These are phyloP conservation scores for Mrakia frigida DNA, from an alignment of 768 basidiomycete genomes.

Conservation along the genomic window DNA sequence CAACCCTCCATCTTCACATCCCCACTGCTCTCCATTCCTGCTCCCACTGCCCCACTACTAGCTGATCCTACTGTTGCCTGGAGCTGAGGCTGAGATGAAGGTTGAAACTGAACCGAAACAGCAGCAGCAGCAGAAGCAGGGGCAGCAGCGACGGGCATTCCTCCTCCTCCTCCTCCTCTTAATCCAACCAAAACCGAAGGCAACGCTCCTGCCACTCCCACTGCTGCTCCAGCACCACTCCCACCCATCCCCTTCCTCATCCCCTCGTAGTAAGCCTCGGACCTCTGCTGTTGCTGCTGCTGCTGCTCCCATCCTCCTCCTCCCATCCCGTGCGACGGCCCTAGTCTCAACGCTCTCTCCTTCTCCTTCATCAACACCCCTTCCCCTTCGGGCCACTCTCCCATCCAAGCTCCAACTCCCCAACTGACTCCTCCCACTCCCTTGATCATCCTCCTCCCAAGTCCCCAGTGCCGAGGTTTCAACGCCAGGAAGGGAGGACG, in stretches of 20 bases:
- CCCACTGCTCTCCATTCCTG: neutral
- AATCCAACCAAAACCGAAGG: neutral
- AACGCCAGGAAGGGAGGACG: neutral
- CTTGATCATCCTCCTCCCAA: neutral
- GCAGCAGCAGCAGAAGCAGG: too few relatives aligned
- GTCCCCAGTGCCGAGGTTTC: neutral
- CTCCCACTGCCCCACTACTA: neutral
- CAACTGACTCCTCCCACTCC: neutral
- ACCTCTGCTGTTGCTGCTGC: neutral
- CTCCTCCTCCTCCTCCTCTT: neutral
- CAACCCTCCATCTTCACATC: slow-evolving; percentile 1
- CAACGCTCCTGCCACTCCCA: too few relatives aligned
- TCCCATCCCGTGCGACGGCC: neutral
- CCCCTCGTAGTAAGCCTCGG: neutral
- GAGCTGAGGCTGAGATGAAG: neutral
- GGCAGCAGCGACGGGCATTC: too few relatives aligned
- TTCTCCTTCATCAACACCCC: neutral
- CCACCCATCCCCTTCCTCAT: neutral
- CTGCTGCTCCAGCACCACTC: too few relatives aligned
- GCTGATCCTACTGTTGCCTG: neutral
- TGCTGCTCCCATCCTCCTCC: neutral
- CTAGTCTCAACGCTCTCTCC: neutral
- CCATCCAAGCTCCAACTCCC: slow-evolving; percentile 11
- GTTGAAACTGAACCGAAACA: neutral
- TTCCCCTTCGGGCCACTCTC: neutral